Conservation (phyloP, 192 early-diverging fungal species). For the Coemansia sp. region DNA sequence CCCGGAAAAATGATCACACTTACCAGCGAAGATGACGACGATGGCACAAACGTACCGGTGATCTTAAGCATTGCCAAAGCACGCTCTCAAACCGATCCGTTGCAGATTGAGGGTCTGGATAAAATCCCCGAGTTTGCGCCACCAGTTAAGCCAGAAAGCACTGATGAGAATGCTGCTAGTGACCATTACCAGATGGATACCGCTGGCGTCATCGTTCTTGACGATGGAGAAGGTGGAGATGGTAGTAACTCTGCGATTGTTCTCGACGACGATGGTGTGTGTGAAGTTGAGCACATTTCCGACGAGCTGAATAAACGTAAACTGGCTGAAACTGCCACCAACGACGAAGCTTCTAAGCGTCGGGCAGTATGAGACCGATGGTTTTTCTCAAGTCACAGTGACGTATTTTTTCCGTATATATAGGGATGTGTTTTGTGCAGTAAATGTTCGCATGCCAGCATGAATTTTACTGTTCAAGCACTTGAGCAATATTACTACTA, state of each 20-base stretch:
- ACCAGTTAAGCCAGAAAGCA: background rate
- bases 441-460: too few relatives aligned
- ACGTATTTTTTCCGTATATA: too few relatives aligned
- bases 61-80: slow-evolving; percentile 27
- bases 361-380: slow-evolving; percentile 17
- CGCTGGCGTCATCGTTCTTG: slow-evolving; percentile 7
- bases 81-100: background rate
- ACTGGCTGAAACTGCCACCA: slow-evolving; percentile 3
- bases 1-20: slow-evolving; percentile 34
- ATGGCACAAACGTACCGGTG: slow-evolving; percentile 20
- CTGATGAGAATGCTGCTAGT: background rate
- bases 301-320: slow-evolving; percentile 34
- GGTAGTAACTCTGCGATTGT: slow-evolving; percentile 1
- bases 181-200: background rate
- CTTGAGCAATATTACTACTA: too few relatives aligned
- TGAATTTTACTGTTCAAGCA: too few relatives aligned
- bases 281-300: slow-evolving; percentile 10
- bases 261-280: slow-evolving; percentile 7
- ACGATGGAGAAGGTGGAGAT: slow-evolving; percentile 4
- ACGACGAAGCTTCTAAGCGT: slow-evolving; percentile 6
- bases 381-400: background rate
- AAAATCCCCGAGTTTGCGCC: slow-evolving; percentile 32
- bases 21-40: slow-evolving; percentile 31
- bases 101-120: slow-evolving; percentile 34
- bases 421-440: too few relatives aligned